phyloP scores from a whole-genome alignment of 768 basidiomycete genomes.

The Suillus luteus region DNA sequence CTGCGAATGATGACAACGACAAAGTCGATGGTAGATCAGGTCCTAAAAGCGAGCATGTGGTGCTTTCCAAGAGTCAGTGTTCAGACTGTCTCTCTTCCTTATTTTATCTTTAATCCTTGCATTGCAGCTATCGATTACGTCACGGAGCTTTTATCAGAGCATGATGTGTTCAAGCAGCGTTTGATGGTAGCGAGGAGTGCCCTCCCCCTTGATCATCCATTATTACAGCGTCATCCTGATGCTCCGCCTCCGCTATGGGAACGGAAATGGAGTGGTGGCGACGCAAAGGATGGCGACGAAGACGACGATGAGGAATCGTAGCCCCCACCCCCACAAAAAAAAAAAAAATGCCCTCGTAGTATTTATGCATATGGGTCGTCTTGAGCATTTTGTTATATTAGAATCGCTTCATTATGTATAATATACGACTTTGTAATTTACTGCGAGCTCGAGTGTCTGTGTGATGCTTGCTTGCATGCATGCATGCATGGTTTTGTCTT shows the following conservation, averaged over 20 bases:
- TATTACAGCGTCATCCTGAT: conserved; percentile 37
- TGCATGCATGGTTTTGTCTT: neutral
- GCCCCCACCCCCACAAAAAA: too few species aligned
- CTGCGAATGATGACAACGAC: conserved; percentile 53
- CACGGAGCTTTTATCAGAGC: conserved; percentile 62
- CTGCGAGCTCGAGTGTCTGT: neutral
- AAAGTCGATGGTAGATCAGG: conserved; percentile 84
- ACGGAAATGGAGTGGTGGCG: conserved; percentile 80
- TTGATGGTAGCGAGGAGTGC: conserved; percentile 57
- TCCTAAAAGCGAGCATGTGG: conserved; percentile 88
- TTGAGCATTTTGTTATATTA: conserved; percentile 6
- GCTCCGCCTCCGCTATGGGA: conserved; percentile 64
- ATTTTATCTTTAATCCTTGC: neutral
- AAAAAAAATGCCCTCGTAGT: neutral
- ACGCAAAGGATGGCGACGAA: conserved; percentile 46
- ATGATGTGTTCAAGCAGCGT: conserved; percentile 55
- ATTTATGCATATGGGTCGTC: conserved; percentile 1
- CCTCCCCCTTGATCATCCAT: conserved; percentile 64
- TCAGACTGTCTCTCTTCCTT: neutral
- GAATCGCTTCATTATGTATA: conserved; percentile 7
- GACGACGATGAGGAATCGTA: conserved; percentile 49
- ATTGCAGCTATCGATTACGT: conserved; percentile 83
- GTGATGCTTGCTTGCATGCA: neutral
- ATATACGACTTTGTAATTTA: neutral
- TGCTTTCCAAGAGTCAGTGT: conserved; percentile 80